phyloP scores from a whole-genome alignment of 2,329 filamentous ascomycete species.

The Fusarium sambucinum region DNA sequence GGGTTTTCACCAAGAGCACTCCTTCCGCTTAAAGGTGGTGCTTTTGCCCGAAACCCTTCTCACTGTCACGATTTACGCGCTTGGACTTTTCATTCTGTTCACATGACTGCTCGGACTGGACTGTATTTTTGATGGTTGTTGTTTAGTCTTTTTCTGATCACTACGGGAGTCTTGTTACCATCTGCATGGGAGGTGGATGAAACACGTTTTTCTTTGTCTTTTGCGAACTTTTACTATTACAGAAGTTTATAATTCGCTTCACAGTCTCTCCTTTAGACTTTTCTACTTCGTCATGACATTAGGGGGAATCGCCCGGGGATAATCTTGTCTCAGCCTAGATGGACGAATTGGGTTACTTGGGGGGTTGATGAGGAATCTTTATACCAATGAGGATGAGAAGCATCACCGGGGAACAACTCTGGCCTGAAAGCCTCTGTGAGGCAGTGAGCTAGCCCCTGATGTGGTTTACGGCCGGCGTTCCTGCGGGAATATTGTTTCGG shows the following conservation, averaged over 20 bases:
- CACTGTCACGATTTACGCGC: slow-evolving; percentile 55
- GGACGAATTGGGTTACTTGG: slow-evolving; percentile 44
- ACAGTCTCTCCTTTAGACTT: slow-evolving; percentile 55
- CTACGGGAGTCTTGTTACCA: slow-evolving; percentile 45
- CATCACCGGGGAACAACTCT: slow-evolving; percentile 40
- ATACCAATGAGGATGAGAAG: slow-evolving; percentile 50
- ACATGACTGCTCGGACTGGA: slow-evolving; percentile 54
- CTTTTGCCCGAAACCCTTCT: slow-evolving; percentile 37
- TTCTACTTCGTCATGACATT: slow-evolving; percentile 50
- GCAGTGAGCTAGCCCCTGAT: slow-evolving; percentile 40
- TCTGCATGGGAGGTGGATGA: slow-evolving; percentile 44
- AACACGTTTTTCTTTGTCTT: slow-evolving; percentile 41
- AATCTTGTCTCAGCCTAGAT: slow-evolving; percentile 48
- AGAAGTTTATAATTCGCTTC: slow-evolving; percentile 57
- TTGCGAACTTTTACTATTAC: slow-evolving; percentile 43
- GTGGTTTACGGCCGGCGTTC: slow-evolving; percentile 47
- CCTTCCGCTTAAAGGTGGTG: slow-evolving; percentile 44
- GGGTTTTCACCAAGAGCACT: slow-evolving; percentile 79
- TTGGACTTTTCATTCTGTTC: slow-evolving; percentile 53
- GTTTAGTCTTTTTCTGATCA: slow-evolving; percentile 46
- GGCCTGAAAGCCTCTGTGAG: slow-evolving; percentile 45
- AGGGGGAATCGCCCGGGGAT: slow-evolving; percentile 44
- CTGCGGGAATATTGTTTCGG: slow-evolving; percentile 47
- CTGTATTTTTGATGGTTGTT: slow-evolving; percentile 50
- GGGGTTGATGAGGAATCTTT: slow-evolving; percentile 47